Evolutionary conservation across 2,329 filamentous ascomycete genomes (phyloP).

Genomic region (Botryotinia narcissicola): DNA sequence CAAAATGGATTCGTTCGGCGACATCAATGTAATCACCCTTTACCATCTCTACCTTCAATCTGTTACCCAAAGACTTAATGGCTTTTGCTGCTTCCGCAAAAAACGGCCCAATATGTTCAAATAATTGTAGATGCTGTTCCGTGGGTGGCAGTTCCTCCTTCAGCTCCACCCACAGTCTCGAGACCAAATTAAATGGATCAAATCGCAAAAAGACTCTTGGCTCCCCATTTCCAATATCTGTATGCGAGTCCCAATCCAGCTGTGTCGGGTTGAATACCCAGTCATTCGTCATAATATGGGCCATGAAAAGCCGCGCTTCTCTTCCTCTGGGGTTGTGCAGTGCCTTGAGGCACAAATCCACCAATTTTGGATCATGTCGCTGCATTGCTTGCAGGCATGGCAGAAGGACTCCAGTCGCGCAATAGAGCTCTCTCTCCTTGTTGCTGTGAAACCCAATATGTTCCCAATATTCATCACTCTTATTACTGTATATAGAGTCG

Average conservation of each 20-base stretch:
- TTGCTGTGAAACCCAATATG: neutral
- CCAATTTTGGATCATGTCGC: neutral
- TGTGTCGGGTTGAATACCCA: neutral
- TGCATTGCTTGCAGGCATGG: neutral
- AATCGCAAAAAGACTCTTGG: neutral
- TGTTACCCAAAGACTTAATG: slow-evolving; percentile 18
- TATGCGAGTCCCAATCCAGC: neutral
- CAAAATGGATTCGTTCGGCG: slow-evolving; percentile 25
- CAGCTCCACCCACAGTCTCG: neutral
- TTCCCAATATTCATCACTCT: neutral
- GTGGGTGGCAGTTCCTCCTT: no score
- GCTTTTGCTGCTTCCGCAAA: slow-evolving; percentile 21
- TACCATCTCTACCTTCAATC: slow-evolving; percentile 22
- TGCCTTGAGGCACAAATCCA: neutral
- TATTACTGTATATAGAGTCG: neutral
- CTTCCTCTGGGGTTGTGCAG: neutral
- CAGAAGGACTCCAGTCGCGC: neutral
- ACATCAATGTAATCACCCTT: slow-evolving; percentile 27
- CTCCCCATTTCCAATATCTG: neutral
- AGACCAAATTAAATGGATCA: neutral
- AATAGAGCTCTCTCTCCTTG: neutral
- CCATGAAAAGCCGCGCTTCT: neutral
- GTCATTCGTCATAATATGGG: neutral
- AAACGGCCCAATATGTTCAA: slow-evolving; percentile 23
- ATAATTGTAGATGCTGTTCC: neutral